phyloP scores from a whole-genome alignment of 2,329 filamentous ascomycete species.

The Aspergillus arachidicola region DNA sequence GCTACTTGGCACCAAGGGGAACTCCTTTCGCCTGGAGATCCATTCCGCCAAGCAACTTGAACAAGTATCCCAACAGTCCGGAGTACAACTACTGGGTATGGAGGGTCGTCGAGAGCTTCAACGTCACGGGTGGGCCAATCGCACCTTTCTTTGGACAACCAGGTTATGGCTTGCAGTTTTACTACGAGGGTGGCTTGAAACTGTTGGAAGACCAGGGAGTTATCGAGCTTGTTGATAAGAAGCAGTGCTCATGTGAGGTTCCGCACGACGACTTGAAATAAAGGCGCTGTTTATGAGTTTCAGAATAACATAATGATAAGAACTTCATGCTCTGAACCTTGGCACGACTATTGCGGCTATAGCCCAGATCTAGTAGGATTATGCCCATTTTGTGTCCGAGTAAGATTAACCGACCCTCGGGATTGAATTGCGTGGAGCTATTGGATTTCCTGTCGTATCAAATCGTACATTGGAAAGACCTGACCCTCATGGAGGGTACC shows the following conservation, averaged over 20 bases:
- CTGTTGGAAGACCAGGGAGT: background rate
- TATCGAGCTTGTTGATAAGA: background rate
- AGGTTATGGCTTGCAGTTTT: slow-evolving; percentile 27
- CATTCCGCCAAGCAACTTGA: slow-evolving; percentile 51
- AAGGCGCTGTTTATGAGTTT: background rate
- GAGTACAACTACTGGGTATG: slow-evolving; percentile 57
- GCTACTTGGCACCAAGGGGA: slow-evolving; percentile 46
- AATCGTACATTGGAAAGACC: too few relatives aligned
- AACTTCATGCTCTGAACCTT: background rate
- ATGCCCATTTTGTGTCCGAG: background rate
- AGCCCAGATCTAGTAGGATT: background rate
- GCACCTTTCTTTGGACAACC: slow-evolving; percentile 56
- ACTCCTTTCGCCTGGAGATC: slow-evolving; percentile 53
- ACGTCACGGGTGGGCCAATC: slow-evolving; percentile 49
- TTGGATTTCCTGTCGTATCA: too few relatives aligned
- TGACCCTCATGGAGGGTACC: too few relatives aligned
- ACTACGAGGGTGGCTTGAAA: background rate
- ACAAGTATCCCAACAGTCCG: slow-evolving; percentile 39
- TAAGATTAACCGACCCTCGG: background rate
- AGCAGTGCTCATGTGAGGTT: background rate
- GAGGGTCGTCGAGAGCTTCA: slow-evolving; percentile 44
- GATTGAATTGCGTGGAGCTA: background rate
- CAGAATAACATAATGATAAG: background rate
- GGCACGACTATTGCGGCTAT: background rate
- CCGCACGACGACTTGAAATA: background rate